A percentile compares a stretch with the other conserved stretches of the same genome.
These are phyloP conservation scores for Dendryphion nanum DNA, from an alignment of 2,329 filamentous ascomycete genomes.

Conservation along the genomic window DNA sequence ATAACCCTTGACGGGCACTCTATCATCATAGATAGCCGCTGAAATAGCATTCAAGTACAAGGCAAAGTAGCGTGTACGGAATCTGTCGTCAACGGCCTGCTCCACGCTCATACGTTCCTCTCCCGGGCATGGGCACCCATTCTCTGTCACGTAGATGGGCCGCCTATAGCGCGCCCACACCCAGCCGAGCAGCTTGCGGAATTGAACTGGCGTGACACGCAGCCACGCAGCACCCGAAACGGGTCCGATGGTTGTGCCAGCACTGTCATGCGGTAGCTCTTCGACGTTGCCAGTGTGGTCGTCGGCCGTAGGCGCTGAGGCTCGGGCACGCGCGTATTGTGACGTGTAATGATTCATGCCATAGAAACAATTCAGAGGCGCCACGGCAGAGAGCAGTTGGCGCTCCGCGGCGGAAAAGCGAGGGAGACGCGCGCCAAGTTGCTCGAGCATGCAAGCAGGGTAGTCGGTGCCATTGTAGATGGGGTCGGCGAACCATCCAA, in stretches of 20 bases:
- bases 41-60: neutral
- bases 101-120: neutral
- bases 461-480: constrained; percentile 39
- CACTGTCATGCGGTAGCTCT: constrained; percentile 34
- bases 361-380: constrained; percentile 24
- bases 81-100: neutral
- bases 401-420: neutral
- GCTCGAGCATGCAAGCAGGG: constrained; percentile 14
- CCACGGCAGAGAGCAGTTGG: constrained; percentile 32
- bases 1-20: neutral
- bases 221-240: neutral
- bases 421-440: neutral
- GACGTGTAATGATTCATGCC: constrained; percentile 48
- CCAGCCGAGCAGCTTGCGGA: constrained; percentile 24
- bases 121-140: constrained; percentile 36
- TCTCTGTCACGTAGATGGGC: constrained; percentile 47
- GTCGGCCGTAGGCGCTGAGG: constrained; percentile 35
- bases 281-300: constrained; percentile 44
- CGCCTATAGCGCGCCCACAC: constrained; percentile 42
- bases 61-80: neutral
- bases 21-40: neutral
- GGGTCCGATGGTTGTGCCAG: neutral
- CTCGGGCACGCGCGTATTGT: constrained; percentile 39
- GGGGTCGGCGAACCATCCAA: constrained; percentile 40
- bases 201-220: neutral